These are phyloP conservation scores for Codiaeum variegatum DNA, from an alignment of 441 rosid species.

Conservation along the genomic window DNA sequence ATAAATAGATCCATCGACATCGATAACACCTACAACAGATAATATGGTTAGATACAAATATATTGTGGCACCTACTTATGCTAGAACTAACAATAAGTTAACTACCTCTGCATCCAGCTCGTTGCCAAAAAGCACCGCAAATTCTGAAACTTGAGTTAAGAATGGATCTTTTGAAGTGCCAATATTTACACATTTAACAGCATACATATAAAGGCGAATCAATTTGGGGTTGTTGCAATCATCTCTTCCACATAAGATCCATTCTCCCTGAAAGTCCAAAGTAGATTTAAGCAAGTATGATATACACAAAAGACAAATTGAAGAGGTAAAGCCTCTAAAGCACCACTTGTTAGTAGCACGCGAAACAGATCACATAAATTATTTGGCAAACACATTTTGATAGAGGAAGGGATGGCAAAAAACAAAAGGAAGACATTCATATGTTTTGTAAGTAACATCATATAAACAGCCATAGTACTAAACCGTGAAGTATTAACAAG, in stretches of 20 bases:
- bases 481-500: background rate
- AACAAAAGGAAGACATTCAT: background rate
- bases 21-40: conserved; percentile 83
- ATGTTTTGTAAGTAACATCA: background rate
- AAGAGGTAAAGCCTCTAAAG: background rate
- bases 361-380: background rate
- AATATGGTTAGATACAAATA: conserved; percentile 15
- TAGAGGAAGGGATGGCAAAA: background rate
- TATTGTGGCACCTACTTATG: conserved; percentile 6
- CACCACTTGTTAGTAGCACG: background rate
- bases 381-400: background rate
- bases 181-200: conserved; percentile 59
- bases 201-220: conserved; percentile 70
- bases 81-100: conserved; percentile 9
- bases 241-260: conserved; percentile 88
- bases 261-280: conserved; percentile 75
- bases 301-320: conserved; percentile 4
- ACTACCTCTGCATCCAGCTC: conserved; percentile 99
- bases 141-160: conserved; percentile 80
- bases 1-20: conserved; percentile 99
- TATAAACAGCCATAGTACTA: background rate
- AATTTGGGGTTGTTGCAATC: conserved; percentile 46
- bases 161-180: conserved; percentile 88
- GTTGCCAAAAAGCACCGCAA: conserved; percentile 92
- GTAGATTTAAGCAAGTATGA: conserved; percentile 8